Base-by-base conservation (phyloP, 345 rosid genomes). In the Acer campestre region DNA sequence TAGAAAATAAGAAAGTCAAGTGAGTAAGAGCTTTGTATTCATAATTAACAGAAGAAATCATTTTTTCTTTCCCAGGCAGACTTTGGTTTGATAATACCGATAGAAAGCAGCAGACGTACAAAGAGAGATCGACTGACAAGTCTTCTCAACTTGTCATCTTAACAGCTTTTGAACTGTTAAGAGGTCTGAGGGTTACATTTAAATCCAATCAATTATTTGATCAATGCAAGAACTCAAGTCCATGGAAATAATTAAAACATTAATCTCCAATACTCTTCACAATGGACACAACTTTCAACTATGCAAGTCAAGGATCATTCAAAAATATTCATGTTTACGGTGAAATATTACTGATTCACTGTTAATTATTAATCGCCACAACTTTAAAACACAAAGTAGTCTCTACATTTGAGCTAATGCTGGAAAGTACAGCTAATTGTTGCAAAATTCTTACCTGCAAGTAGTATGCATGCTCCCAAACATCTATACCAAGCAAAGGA, bases 401-500 rank as follows among this genome's bases (percentile, higher is more conserved):
- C 31, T 29, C 11, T 29, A 51, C 48, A 56, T 27, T 56, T 18
- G 23, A 72, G 16, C 59, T 25, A 11, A 35, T 11, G 44, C 23
- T 44, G 17, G n/a, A 6, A 3, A 25, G 46, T 7, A 64, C 10
- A 73, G 31, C 61, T 51, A 14, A 61, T 13, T 10, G 27, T 59
- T 17, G 6, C 2, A 68, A 71, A 38, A 4, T 3, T 53, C 63
- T 81, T 81, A 96, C 99, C 97, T 96, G 99, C 48, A 96, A 83
- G 81, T 96, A 96, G 87, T 96, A 96, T 44, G 98, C 99, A 82
- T 96, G 99, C 88, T 96, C 99, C 99, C 98, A 96, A 40, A 94
- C 99, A 86, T 96, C 98, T 77, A 96, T 83, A 12, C 99, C 99
- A 68, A 96, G 86, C 80, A 96, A 78, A 61, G 98, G 98, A 83